Conservation (phyloP, 768 basidiomycete genomes). For the Infundibulicybe gibba region DNA sequence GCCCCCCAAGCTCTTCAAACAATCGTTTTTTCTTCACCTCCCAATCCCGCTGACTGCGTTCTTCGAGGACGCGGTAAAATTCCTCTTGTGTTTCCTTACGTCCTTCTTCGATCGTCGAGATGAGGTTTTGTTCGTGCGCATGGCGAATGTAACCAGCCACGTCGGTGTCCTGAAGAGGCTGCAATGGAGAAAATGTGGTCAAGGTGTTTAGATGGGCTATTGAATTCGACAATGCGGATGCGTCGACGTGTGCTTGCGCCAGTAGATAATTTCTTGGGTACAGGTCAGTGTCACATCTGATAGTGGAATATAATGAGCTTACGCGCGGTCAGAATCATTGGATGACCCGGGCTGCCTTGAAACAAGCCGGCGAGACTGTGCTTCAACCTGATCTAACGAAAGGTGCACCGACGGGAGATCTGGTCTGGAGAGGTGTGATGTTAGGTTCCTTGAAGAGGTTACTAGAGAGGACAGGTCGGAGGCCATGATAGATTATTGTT, state of each 20-base stretch:
- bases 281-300: conserved; percentile 3
- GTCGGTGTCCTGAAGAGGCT: conserved; percentile 91
- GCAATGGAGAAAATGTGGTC: conserved; percentile 84
- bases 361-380: conserved; percentile 82
- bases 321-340: conserved; percentile 74
- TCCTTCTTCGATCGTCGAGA: conserved; percentile 90
- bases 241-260: conserved; percentile 92
- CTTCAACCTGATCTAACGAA: conserved; percentile 93
- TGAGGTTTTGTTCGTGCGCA: conserved; percentile 91
- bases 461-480: conserved; percentile 70
- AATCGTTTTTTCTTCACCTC: conserved; percentile 86
- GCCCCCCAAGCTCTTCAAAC: conserved; percentile 84
- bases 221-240: conserved; percentile 77
- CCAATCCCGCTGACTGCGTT: conserved; percentile 77
- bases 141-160: conserved; percentile 93
- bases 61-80: conserved; percentile 79
- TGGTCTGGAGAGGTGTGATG: conserved; percentile 69
- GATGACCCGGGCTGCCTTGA: conserved; percentile 64
- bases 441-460: conserved; percentile 68
- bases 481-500: conserved; percentile 15
- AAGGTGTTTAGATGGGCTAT: conserved; percentile 82
- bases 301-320: conserved; percentile 20
- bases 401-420: conserved; percentile 88
- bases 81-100: conserved; percentile 80
- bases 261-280: conserved; percentile 78